Conservation (phyloP, 2,329 filamentous ascomycete species). For the Cercospora janseana region DNA sequence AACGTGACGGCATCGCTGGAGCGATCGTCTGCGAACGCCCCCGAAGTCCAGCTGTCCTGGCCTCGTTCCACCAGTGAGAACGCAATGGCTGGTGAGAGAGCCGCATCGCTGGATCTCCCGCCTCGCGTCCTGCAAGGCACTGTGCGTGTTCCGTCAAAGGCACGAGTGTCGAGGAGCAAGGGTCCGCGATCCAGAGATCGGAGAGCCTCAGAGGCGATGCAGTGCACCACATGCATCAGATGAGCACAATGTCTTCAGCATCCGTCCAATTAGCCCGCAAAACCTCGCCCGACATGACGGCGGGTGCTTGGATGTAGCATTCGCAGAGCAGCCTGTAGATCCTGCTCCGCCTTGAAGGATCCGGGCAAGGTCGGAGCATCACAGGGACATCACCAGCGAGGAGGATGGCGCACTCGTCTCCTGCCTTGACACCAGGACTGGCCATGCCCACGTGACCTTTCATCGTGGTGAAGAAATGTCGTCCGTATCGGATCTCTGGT, state of each 20-base stretch:
- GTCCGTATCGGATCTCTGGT: conserved; percentile 30
- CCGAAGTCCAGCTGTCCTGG: background rate
- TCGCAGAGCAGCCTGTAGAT: conserved; percentile 33
- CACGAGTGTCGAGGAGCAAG: conserved; percentile 8
- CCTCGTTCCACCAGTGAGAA: conserved; percentile 9
- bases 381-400: conserved; percentile 35
- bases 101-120: background rate
- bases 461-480: conserved; percentile 30
- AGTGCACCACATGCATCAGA: conserved; percentile 19
- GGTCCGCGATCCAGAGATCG: too few relatives aligned
- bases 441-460: conserved; percentile 30
- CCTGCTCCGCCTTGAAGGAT: conserved; percentile 19
- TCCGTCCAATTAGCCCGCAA: conserved; percentile 21
- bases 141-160: conserved; percentile 7
- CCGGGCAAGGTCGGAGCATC: conserved; percentile 26
- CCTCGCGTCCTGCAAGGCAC: conserved; percentile 10
- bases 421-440: conserved; percentile 27
- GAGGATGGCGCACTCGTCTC: conserved; percentile 30
- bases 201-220: background rate
- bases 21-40: conserved; percentile 8
- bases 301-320: conserved; percentile 29
- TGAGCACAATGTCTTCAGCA: conserved; percentile 32
- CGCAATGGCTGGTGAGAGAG: conserved; percentile 6
- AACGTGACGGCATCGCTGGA: conserved; percentile 7
- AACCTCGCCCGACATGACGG: conserved; percentile 32